Evolutionary conservation across 2,329 filamentous ascomycete genomes (phyloP).

Genomic region (Venturia carpophila): DNA sequence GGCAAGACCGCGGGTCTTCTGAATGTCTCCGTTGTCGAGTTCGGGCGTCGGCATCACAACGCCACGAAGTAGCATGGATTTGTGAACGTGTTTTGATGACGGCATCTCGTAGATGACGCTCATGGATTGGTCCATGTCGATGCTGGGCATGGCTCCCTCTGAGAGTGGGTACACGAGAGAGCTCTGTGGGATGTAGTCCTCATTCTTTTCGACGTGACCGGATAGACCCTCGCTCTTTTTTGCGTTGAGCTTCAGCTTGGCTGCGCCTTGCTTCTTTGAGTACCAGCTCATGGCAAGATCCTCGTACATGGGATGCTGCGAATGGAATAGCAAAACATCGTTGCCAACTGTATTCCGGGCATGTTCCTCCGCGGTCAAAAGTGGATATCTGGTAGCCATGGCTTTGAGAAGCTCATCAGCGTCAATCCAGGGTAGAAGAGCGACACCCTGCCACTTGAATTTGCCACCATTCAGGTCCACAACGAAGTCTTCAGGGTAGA

Average conservation of each 20-base stretch:
- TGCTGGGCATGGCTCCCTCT: slow-evolving; percentile 60
- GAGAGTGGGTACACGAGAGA: slow-evolving; percentile 71
- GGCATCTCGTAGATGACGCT: slow-evolving; percentile 85
- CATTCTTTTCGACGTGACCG: slow-evolving; percentile 73
- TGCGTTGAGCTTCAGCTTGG: slow-evolving; percentile 64
- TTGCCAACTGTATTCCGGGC: slow-evolving; percentile 71
- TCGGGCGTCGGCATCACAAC: slow-evolving; percentile 64
- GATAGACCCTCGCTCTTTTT: slow-evolving; percentile 68
- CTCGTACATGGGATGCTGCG: slow-evolving; percentile 76
- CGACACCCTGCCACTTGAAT: slow-evolving; percentile 95
- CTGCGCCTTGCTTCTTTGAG: slow-evolving; percentile 69
- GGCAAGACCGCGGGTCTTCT: slow-evolving; percentile 60
- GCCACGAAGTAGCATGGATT: slow-evolving; percentile 88
- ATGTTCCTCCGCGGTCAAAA: slow-evolving; percentile 67
- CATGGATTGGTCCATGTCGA: slow-evolving; percentile 81
- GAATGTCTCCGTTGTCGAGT: slow-evolving; percentile 68
- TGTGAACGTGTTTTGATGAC: slow-evolving; percentile 63
- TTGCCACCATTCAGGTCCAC: slow-evolving; percentile 97
- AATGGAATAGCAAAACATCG: slow-evolving; percentile 77
- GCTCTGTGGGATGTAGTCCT: slow-evolving; percentile 76
- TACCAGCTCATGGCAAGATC: slow-evolving; percentile 81
- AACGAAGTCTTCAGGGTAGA: slow-evolving; percentile 90
- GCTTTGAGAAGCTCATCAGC: slow-evolving; percentile 76
- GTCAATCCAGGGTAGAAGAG: slow-evolving; percentile 90
- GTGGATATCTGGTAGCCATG: slow-evolving; percentile 73